Evolutionary conservation across 805 yeast species (phyloP), one percentile per base, ranked within the genome.

Genomic region (Millerozyma miso): DNA sequence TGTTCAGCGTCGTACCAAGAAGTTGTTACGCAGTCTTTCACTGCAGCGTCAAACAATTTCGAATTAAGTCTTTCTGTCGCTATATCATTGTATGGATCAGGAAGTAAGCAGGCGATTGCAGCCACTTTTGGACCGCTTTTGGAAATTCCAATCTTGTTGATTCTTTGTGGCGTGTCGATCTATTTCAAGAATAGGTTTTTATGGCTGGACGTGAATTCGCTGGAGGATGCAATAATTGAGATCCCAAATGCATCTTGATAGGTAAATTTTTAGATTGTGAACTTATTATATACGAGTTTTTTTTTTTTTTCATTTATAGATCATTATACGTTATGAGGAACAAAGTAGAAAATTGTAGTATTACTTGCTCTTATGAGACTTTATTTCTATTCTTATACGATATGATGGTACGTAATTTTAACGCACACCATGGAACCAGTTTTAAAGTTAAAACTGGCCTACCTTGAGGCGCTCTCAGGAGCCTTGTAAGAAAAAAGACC

Each of bases 41-140:
- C 81, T 3, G 80, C 81, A 12, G 75, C 82, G 1, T 73, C 80
- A 4, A 79, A 79, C 53, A 79, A 79, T 53, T 79, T 79, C 50
- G 83, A 79, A 53, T 61, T 78, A 35, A 74, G 80, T 43, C 58
- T 79, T 31, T 81, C 83, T 3, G 71, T 79, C 15, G 76, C 80
- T 1, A 69, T 74, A 4, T 67, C 80, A 0, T 48, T 76, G 10
- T 79, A 75, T 56, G 83, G 83, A 0, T 58, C 67, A 19, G 75
- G 73, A 1, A 70, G 79, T 43, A 67, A 73, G 40, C 73, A 77
- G 51, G 73, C 81, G 1, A 66, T 79, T 34, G 83, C 84, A 3
- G 76, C 83, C 2, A 77, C 83, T 0, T 74, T 78, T 53, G 83
- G 83, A 2, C 83, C 83, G 0, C 60, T 79, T 31, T 52, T 79